Evolutionary conservation across 2,329 filamentous ascomycete species (phyloP), one percentile per base, ranked within the genome.

Genomic region (Aspergillaceae sp.): DNA sequence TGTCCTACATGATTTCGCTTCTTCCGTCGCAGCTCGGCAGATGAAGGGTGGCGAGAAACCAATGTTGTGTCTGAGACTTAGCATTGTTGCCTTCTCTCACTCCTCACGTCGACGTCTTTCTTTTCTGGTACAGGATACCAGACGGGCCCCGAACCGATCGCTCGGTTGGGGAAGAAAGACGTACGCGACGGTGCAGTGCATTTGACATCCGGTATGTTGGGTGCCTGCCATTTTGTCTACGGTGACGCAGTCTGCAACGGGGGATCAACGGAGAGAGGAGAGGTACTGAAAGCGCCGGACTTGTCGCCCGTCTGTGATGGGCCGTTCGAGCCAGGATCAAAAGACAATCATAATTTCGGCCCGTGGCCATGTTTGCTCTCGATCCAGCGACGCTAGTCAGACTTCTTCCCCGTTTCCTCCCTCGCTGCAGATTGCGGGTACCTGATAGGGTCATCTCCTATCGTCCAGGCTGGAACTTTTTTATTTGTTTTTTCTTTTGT

Each of bases 361-460:
- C 65, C 57, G 64, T 63, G 66, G 65, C 64, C 56, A 52, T 54
- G 45, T 53, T 53, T 29, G 37, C 41, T 35, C 48, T 42, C 32
- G 19, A 42, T 45, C 36, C 42, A 37, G n/a, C 42, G 42, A 46
- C 7, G 11, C 29, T 29, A 30, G n/a, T 29, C 33, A 11, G 5
- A 26, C 11, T 11, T 37, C 19, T 38, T 19, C 4, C 10, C 4
- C 6, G 4, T 19, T 26, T 26, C 19, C 26, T 38, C 6, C 8
- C 5, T 28, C 5, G 4, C 7, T 38, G 8, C 11, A 19, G n/a
- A 29, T 27, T 46, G 44, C 48, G 43, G 41, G 44, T 48, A 48
- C 55, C 37, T 53, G 45, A 51, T 76, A 75, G 74, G 73, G 48
- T 74, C 74, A 76, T 76, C 73, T 65, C 70, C 74, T 76, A 76